Base-by-base conservation (phyloP, 441 rosid species). In the Manihot esculenta region DNA sequence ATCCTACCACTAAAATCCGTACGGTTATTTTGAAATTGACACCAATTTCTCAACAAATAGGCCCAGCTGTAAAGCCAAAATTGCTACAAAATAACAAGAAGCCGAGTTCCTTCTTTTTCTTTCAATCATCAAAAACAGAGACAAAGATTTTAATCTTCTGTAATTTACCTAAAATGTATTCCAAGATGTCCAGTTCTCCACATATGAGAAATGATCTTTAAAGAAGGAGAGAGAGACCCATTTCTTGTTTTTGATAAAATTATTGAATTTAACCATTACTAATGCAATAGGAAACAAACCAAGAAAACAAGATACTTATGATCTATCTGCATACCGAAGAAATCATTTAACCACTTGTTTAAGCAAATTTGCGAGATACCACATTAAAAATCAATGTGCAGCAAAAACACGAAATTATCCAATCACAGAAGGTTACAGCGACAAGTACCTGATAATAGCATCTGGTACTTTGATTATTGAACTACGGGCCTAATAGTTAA, bases 361-460 rank as follows among this genome's bases (percentile, higher is more conserved):
- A 57, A n/a, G 17, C 30, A 18, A 53, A 56, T 30, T 30, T 30
- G 33, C 33, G 7, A 14, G 70, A 53, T 17, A 41, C 68, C 77
- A 38, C 4, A 72, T 17, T 33, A 74, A 76, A 30, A 30, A 30
- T 30, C 33, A 30, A 50, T 58, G 17, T 14, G 27, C 64, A 20
- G 12, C 14, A 62, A 38, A 49, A 30, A 27, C 27, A 62, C 11
- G 27, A 15, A 30, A 61, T 14, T 27, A 30, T n/a, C 1, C 47
- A 72, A 26, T 57, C 26, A 59, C 35, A 51, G 35, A 4, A 5
- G 14, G 3, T 30, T 5, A 58, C 0, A n/a, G 14, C 14, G 15
- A 42, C 41, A 42, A 71, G 23, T 54, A 82, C 82, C 86, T 78
- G 60, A 45, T 71, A 76, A 65, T 63, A 57, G 82, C 79, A 80